Conservation (phyloP, 192 early-diverging fungal genomes). For the Rhizoclosmatium globosum region DNA sequence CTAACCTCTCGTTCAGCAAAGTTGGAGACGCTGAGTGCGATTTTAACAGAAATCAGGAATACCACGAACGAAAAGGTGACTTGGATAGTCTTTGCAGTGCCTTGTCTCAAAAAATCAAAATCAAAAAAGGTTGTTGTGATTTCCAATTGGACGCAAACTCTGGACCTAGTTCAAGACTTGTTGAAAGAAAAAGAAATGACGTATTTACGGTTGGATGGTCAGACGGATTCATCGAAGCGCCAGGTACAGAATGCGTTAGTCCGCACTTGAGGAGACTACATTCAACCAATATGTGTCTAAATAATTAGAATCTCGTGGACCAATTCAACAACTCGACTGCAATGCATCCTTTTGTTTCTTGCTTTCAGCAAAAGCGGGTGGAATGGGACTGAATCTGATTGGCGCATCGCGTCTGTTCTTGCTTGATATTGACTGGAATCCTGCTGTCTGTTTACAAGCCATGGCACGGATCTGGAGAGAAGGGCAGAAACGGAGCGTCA, state of each 20-base stretch:
- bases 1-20: constrained; percentile 27
- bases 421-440: constrained; percentile 69
- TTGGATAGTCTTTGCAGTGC: too few species aligned
- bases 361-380: constrained; percentile 66
- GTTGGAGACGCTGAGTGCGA: constrained; percentile 20
- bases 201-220: constrained; percentile 68
- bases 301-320: constrained; percentile 59
- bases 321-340: constrained; percentile 43
- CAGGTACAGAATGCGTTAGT: constrained; percentile 21
- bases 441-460: constrained; percentile 40
- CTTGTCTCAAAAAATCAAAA: too few species aligned
- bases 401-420: constrained; percentile 62
- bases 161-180: constrained; percentile 65
- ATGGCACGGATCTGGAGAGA: constrained; percentile 75
- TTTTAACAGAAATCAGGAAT: constrained; percentile 32
- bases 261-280: too few species aligned
- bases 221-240: constrained; percentile 43
- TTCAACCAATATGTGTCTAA: background rate
- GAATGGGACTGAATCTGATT: constrained; percentile 66
- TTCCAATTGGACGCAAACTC: constrained; percentile 70
- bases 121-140: constrained; percentile 72
- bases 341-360: constrained; percentile 43
- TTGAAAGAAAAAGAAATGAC: constrained; percentile 43
- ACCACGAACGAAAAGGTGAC: constrained; percentile 45
- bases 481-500: constrained; percentile 54